Evolutionary conservation across 345 rosid species (phyloP).

Genomic region (Hibiscus mutabilis): DNA sequence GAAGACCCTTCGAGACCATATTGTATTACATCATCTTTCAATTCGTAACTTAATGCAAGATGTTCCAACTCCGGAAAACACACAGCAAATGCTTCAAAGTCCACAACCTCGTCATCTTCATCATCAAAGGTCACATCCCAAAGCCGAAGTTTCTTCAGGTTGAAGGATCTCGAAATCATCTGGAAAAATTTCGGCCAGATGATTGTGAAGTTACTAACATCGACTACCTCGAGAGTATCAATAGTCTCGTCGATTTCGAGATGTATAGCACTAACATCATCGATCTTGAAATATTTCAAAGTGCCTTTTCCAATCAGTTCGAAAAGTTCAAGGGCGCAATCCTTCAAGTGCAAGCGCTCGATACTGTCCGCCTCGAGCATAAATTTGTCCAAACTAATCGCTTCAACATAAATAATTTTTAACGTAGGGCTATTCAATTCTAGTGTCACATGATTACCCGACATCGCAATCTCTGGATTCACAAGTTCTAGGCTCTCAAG

Average conservation of each 20-base stretch:
- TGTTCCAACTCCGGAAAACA: slow-evolving; percentile 64
- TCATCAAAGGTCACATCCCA: slow-evolving; percentile 75
- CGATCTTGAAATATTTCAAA: slow-evolving; percentile 67
- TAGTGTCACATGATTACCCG: slow-evolving; percentile 65
- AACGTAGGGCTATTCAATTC: slow-evolving; percentile 56
- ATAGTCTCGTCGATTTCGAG: slow-evolving; percentile 63
- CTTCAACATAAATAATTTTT: slow-evolving; percentile 55
- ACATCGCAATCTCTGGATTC: slow-evolving; percentile 65
- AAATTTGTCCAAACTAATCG: slow-evolving; percentile 67
- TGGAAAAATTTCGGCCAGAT: slow-evolving; percentile 70
- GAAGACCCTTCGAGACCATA: slow-evolving; percentile 56
- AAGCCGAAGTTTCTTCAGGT: slow-evolving; percentile 62
- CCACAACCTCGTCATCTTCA: slow-evolving; percentile 55
- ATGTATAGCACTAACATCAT: slow-evolving; percentile 61
- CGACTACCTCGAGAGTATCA: slow-evolving; percentile 63
- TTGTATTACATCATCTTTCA: slow-evolving; percentile 50
- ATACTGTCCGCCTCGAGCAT: slow-evolving; percentile 81
- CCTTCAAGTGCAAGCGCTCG: slow-evolving; percentile 69
- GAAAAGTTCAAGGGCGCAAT: slow-evolving; percentile 61
- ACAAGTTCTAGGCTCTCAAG: slow-evolving; percentile 60
- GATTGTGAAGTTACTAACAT: slow-evolving; percentile 66
- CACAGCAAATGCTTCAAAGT: slow-evolving; percentile 59
- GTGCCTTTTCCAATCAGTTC: slow-evolving; percentile 78
- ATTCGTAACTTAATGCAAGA: slow-evolving; percentile 68
- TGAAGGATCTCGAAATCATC: slow-evolving; percentile 67